phyloP scores from a whole-genome alignment of 176 grass and related monocot genomes.

The Rhipidocladum racemiflorum region DNA sequence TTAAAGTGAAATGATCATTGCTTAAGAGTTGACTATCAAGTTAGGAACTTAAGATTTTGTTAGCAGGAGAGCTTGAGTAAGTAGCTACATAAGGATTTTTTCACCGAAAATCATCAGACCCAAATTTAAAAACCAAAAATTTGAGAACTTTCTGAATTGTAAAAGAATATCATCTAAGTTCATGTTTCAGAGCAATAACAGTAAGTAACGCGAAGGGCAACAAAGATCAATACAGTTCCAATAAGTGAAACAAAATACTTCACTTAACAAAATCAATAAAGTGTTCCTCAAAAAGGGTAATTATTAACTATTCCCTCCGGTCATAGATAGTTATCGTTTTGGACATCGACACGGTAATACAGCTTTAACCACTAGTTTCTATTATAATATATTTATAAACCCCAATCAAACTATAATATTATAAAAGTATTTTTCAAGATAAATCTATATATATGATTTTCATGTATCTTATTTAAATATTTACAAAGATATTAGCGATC shows the following conservation, averaged over 20 bases:
- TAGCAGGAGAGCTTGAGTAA: not conserved
- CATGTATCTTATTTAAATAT: too few species aligned
- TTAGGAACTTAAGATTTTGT: not conserved
- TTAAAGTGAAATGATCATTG: constrained; percentile 12
- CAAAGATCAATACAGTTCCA: not conserved
- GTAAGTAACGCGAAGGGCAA: not conserved
- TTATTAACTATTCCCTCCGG: not conserved
- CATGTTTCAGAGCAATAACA: not conserved
- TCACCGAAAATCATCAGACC: not conserved
- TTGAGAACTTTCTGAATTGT: not conserved
- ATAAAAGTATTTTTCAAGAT: too few species aligned
- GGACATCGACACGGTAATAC: too few species aligned
- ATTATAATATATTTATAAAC: too few species aligned
- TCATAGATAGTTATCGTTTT: too few species aligned
- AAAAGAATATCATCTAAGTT: not conserved
- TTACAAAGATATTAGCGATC: too few species aligned
- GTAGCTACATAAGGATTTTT: not conserved
- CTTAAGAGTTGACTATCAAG: not conserved
- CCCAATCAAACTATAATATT: too few species aligned
- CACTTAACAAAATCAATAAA: not conserved
- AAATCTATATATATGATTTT: too few species aligned
- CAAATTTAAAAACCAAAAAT: not conserved
- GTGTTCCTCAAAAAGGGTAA: not conserved
- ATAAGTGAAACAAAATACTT: constrained; percentile 6
- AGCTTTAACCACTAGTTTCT: too few species aligned